A percentile compares a stretch with the other conserved stretches of the same genome.
phyloP scores from a whole-genome alignment of 1,139 yeast genomes.

The Debaryomyces singareniensis region DNA sequence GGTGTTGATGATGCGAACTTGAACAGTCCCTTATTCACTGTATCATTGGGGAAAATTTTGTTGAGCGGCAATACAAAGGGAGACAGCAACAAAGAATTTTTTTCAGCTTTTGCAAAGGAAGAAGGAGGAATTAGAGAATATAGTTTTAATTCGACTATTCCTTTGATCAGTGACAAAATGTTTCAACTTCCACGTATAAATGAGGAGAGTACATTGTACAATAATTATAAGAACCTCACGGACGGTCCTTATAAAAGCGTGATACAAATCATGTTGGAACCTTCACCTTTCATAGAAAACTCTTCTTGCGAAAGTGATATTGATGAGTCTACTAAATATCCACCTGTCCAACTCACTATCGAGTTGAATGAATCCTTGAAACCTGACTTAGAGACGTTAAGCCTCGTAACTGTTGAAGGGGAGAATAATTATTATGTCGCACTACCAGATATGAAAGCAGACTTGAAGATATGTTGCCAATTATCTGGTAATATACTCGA shows the following conservation, averaged over 20 bases:
- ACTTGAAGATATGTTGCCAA: slow-evolving; percentile 41
- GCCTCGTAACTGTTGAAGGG: slow-evolving; percentile 41
- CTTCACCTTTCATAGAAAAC: slow-evolving; percentile 29
- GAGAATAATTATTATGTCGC: slow-evolving; percentile 38
- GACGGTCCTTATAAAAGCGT: slow-evolving; percentile 30
- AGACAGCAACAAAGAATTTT: slow-evolving; percentile 4
- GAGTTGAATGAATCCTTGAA: slow-evolving; percentile 31
- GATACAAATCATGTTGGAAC: slow-evolving; percentile 45
- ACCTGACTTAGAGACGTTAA: slow-evolving; percentile 36
- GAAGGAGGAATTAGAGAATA: slow-evolving; percentile 7
- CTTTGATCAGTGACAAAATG: slow-evolving; percentile 33
- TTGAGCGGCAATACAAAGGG: slow-evolving; percentile 12
- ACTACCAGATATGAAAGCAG: slow-evolving; percentile 33
- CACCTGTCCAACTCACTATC: slow-evolving; percentile 53
- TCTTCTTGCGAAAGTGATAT: slow-evolving; percentile 5
- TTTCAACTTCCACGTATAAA: too few species aligned
- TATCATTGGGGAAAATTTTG: slow-evolving; percentile 32
- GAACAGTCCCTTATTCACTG: slow-evolving; percentile 26
- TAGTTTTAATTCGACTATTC: slow-evolving; percentile 38
- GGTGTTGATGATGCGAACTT: slow-evolving; percentile 9
- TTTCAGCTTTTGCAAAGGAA: slow-evolving; percentile 5
- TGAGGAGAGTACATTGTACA: slow-evolving; percentile 25
- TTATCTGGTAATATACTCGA: slow-evolving; percentile 27
- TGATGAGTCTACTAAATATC: slow-evolving; percentile 24
- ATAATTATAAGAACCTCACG: too few species aligned